These are phyloP conservation scores for Raphanus hybrid DNA, from an alignment of 441 rosid genomes.

Conservation along the genomic window DNA sequence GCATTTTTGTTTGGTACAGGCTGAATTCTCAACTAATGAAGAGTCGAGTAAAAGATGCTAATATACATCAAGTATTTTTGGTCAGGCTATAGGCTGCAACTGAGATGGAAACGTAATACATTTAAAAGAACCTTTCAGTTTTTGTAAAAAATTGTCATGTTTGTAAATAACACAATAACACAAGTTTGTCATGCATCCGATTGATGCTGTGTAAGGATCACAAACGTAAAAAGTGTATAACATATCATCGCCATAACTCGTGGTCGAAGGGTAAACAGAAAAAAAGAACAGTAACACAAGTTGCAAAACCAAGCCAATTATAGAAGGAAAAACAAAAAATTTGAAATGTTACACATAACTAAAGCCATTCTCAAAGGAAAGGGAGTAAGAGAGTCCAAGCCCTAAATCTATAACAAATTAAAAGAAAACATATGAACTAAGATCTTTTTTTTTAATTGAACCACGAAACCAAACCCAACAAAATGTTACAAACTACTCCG, in stretches of 20 bases:
- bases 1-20: background rate
- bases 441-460: conserved; percentile 22
- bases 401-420: conserved; percentile 24
- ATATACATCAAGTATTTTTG: too few species aligned
- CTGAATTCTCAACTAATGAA: background rate
- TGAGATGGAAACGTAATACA: too few species aligned
- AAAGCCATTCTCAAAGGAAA: conserved; percentile 51
- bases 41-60: too few species aligned
- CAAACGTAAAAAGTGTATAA: too few species aligned
- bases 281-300: background rate
- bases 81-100: too few species aligned
- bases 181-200: too few species aligned
- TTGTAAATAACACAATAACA: too few species aligned
- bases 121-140: too few species aligned
- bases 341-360: conserved; percentile 50
- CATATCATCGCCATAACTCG: too few species aligned
- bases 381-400: conserved; percentile 35
- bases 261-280: too few species aligned
- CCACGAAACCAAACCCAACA: conserved; percentile 35
- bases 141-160: too few species aligned
- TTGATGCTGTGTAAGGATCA: too few species aligned
- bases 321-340: background rate
- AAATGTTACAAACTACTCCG: conserved; percentile 43
- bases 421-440: conserved; percentile 36
- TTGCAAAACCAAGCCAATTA: background rate